Evolutionary conservation across 805 yeast species (phyloP).

Genomic region (Saturnispora quitensis): DNA sequence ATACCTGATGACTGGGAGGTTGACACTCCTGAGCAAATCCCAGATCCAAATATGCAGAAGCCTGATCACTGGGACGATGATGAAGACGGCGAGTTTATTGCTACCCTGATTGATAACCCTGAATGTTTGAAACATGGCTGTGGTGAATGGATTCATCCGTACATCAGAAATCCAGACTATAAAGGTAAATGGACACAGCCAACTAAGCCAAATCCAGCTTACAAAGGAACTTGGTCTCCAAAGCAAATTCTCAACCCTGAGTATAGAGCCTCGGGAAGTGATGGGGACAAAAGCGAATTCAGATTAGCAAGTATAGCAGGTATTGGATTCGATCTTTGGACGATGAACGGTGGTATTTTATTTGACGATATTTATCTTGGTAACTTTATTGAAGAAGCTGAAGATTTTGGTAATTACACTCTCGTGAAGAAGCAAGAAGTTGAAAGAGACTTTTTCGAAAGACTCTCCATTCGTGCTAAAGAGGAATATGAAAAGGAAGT

Average conservation of each 20-base stretch:
- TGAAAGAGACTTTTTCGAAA: constrained; percentile 32
- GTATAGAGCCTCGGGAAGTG: constrained; percentile 33
- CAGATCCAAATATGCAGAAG: constrained; percentile 56
- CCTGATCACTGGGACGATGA: constrained; percentile 87
- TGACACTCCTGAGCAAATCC: constrained; percentile 43
- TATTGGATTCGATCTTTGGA: constrained; percentile 84
- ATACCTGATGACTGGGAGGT: constrained; percentile 83
- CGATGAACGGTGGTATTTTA: constrained; percentile 64
- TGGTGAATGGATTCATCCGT: constrained; percentile 70
- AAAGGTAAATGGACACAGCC: constrained; percentile 77
- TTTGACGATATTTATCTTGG: constrained; percentile 85
- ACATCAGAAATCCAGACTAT: constrained; percentile 58
- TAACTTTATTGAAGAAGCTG: constrained; percentile 78
- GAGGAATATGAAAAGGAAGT: constrained; percentile 3
- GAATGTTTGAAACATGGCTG: constrained; percentile 65
- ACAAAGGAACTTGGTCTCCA: constrained; percentile 73
- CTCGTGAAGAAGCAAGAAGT: constrained; percentile 45
- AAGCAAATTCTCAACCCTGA: constrained; percentile 59
- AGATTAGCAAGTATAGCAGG: constrained; percentile 60
- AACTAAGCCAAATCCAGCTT: constrained; percentile 59
- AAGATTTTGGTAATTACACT: constrained; percentile 69
- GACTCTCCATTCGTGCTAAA: background rate
- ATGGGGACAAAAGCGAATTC: background rate
- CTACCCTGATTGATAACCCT: constrained; percentile 67
- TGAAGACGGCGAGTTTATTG: constrained; percentile 80